Conservation (phyloP, 1,139 yeast species). For the Yamadazyma oceani region DNA sequence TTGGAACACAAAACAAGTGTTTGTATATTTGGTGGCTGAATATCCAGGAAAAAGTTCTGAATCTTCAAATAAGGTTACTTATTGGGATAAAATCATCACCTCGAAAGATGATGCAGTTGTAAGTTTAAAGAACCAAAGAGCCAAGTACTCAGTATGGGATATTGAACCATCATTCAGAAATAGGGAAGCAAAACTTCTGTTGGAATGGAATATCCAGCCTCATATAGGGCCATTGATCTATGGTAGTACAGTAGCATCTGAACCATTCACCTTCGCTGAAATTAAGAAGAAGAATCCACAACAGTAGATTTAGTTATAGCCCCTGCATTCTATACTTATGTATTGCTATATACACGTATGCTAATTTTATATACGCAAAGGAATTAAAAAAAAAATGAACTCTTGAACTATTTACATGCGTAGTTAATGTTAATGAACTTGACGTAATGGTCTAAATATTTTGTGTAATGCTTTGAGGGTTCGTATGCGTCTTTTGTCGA, state of each 20-base stretch:
- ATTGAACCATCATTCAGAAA: constrained; percentile 64
- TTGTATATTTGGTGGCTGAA: constrained; percentile 86
- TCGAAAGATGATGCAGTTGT: constrained; percentile 58
- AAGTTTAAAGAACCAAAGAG: constrained; percentile 49
- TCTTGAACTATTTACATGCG: too few species aligned
- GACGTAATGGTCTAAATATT: constrained; percentile 3
- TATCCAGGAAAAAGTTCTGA: constrained; percentile 62
- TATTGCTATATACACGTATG: constrained; percentile 4
- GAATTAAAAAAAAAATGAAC: neutral
- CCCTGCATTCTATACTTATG: neutral
- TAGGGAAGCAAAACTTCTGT: constrained; percentile 65
- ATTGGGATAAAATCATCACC: constrained; percentile 86
- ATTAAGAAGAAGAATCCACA: constrained; percentile 16
- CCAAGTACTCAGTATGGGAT: constrained; percentile 91
- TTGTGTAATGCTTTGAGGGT: constrained; percentile 17
- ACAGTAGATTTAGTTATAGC: neutral
- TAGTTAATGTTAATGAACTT: neutral
- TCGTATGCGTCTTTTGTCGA: constrained; percentile 21
- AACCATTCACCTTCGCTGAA: constrained; percentile 31
- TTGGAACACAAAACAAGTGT: constrained; percentile 96
- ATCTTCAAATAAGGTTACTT: constrained; percentile 66
- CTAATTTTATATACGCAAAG: neutral
- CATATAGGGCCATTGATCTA: constrained; percentile 75
- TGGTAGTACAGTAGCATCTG: constrained; percentile 52
- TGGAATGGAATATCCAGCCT: constrained; percentile 95